Base-by-base conservation (phyloP, 1,284 basidiomycete species). In the Microbotryum lychnidis-dioicae region DNA sequence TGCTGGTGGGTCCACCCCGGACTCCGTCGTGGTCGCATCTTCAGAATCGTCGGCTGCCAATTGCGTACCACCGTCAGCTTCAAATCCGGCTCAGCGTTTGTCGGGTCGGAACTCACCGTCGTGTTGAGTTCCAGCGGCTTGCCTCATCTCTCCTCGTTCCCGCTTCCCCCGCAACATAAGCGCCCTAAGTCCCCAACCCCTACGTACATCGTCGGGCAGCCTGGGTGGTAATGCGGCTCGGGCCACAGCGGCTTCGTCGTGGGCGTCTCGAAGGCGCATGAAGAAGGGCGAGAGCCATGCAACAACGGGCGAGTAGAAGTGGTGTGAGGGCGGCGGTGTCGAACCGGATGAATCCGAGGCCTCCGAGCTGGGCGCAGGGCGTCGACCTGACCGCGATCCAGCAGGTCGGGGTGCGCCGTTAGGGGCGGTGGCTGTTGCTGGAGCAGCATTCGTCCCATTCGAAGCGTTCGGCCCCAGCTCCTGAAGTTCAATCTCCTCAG, bases 191-290 rank as follows among this genome's bases (percentile, higher is more conserved):
- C 68, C 68, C 61, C 61, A 67, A 8, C 63, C 60, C 9, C 66
- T 20, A 8, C 63, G 27, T 2, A 63, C 63, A n/a, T 67, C 61
- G n/a, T 69, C 67, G 1, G 67, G 63, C 44, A 69, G n/a, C 0
- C 62, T 62, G 2, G 63, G 60, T 7, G 65, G 65, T 12, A 61
- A 58, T 10, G 68, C 63, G 6, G 68, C 68, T 16, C 56, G 58
- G 10, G 55, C 63, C n/a, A 69, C 59, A 16, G 66, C 68, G 4
- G 68, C 68, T 18, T 59, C 60, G 51, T 69, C 64, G 63, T 69
- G 68, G 9, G 68, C 68, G 14, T 47, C 47, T 6, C 68, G 68
- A 18, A 69, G 55, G 4, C 57, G 62, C 7, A 53, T 27, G 45
- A 69, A 53, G 61, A 67, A 67, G 27, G 65, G 61, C 5, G 45